Percentiles rank a stretch among this genome's conserved stretches.
Evolutionary conservation across 2,329 filamentous ascomycete genomes (phyloP).

Genomic region (Chaetomiaceae sp.): DNA sequence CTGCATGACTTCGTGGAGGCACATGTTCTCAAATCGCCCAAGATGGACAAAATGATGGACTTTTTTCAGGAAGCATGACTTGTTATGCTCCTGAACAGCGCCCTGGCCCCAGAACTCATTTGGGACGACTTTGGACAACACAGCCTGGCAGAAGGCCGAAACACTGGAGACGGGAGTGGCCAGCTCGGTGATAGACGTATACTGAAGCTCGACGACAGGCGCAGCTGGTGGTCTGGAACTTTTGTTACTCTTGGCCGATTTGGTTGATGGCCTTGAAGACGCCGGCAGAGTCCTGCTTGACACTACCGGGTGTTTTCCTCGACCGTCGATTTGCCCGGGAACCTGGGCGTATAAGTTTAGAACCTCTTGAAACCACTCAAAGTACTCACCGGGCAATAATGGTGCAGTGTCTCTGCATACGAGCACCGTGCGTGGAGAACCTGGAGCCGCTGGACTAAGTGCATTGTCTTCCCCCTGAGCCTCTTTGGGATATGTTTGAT

Average conservation of each 20-base stretch:
- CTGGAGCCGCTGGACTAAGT: constrained; percentile 65
- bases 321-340: constrained; percentile 1
- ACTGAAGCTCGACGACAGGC: constrained; percentile 38
- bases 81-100: constrained; percentile 54
- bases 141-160: constrained; percentile 81
- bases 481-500: constrained; percentile 54
- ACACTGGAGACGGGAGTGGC: constrained; percentile 66
- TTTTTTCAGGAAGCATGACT: constrained; percentile 55
- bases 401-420: constrained; percentile 69
- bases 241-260: constrained; percentile 9
- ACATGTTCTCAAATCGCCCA: constrained; percentile 75
- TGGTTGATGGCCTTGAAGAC: not conserved
- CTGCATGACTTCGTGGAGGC: constrained; percentile 72
- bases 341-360: constrained; percentile 2
- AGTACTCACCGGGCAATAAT: constrained; percentile 68
- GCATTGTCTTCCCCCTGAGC: constrained; percentile 57
- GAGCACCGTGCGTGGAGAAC: constrained; percentile 68
- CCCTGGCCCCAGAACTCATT: constrained; percentile 67
- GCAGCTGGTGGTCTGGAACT: constrained; percentile 22
- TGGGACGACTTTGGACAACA: constrained; percentile 69
- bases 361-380: too few species aligned
- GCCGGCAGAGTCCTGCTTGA: not conserved
- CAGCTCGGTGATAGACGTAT: constrained; percentile 55
- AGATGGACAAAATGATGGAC: constrained; percentile 75
- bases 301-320: not conserved